Base-by-base conservation (phyloP, 2,329 filamentous ascomycete genomes). In the Exophiala xenobiotica region DNA sequence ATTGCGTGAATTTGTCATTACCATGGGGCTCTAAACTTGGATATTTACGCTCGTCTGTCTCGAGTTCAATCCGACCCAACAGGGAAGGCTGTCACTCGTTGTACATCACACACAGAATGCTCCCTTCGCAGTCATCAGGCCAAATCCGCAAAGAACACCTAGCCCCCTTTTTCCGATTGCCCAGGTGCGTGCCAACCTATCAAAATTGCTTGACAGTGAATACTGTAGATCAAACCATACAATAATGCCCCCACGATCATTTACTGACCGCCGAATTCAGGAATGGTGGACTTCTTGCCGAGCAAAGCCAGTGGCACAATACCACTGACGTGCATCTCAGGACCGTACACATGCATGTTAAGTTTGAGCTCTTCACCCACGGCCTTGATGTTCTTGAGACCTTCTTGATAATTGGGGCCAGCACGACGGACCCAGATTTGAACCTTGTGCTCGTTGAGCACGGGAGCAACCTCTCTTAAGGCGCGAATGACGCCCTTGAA, bases 401-500 rank as follows among this genome's bases (percentile, higher is more conserved):
- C 93, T 78, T 99, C 93, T 77, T 99, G 93, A 84, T 95, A 99
- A 82, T 99, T 99, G 74, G 93, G 93, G 56, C 93, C 90, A 46
- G 93, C 83, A 74, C 83, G 82, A 65, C 83, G 82, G 63, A 97
- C 91, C 93, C 92, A 97, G 79, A 97, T 96, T 77, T 95, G 87
- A 61, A 93, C 89, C 68, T 96, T 95, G 85, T 99, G 93, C 82
- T 99, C 93, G 69, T 84, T 83, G 63, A 99, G 83, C 60, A 86
- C 80, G 59, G 85, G 84, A 55, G 91, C 82, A 64, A 92, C 90
- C 76, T 97, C 93, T 62, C 92, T 86, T 61, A 99, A 83, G 54
- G 93, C 93, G 64, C 90, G 87, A 72, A 99, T 99, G 73, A 99
- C 92, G 79, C 93, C 93, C 84, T 99, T 99, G 87, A 99, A 99